Evolutionary conservation across 208 protist species (phyloP).

Genomic region (Willaertia magna): DNA sequence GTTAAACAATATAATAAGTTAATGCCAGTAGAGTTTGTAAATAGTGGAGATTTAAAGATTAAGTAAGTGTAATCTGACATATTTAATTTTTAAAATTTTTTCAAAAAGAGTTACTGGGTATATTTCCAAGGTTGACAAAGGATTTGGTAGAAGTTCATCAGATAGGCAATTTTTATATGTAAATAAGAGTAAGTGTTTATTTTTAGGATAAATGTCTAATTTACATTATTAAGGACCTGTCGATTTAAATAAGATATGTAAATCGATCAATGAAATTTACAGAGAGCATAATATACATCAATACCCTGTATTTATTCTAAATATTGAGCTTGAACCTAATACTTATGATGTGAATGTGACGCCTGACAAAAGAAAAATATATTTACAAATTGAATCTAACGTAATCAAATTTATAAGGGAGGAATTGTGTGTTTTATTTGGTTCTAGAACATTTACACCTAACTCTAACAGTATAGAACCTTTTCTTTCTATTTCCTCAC

Average conservation of each 20-base stretch:
- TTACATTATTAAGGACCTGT: neutral
- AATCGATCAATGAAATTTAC: neutral
- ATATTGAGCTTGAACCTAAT: constrained; percentile 6
- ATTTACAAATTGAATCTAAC: neutral
- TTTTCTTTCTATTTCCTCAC: too few species aligned
- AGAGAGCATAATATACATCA: neutral
- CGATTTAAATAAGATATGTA: neutral
- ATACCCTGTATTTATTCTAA: constrained; percentile 15
- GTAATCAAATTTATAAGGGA: neutral
- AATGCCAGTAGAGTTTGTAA: neutral
- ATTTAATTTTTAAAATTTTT: neutral
- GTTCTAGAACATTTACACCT: neutral
- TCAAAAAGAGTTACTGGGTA: constrained; percentile 19
- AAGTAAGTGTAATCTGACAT: too few species aligned
- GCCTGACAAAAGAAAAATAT: constrained; percentile 54
- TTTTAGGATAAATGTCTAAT: too few species aligned
- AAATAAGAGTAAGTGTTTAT: neutral
- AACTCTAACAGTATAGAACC: too few species aligned
- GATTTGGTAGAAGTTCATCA: constrained; percentile 13
- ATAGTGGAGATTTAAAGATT: too few species aligned
- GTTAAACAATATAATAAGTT: neutral
- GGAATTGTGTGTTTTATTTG: neutral
- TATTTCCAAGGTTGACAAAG: constrained; percentile 10
- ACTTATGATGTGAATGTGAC: constrained; percentile 61
- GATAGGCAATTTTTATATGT: constrained; percentile 41